Evolutionary conservation across 257 asterid species (phyloP).

Genomic region (Primulina tabacum): DNA sequence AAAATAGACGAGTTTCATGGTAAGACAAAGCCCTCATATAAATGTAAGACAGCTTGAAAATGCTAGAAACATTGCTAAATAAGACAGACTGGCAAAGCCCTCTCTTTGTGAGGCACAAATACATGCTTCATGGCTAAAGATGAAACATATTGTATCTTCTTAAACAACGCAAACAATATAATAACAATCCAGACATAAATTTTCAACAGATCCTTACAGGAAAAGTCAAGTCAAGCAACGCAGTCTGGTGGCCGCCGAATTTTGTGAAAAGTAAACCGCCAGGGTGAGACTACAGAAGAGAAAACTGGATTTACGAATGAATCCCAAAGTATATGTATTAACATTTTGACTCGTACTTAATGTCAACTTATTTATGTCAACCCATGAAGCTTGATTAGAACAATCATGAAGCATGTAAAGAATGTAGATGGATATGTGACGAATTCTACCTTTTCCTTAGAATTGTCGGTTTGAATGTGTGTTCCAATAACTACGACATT

Average conservation of each 20-base stretch:
- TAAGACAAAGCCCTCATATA: neutral
- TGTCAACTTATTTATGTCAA: constrained; percentile 12
- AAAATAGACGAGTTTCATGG: constrained; percentile 3
- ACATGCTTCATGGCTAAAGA: neutral
- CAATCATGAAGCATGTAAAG: constrained; percentile 1
- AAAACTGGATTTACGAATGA: constrained; percentile 20
- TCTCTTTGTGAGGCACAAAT: constrained; percentile 8
- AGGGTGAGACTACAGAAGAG: constrained; percentile 72
- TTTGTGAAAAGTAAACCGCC: constrained; percentile 82
- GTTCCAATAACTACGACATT: constrained; percentile 83
- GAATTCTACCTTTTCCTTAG: constrained; percentile 75
- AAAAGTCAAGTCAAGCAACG: constrained; percentile 81
- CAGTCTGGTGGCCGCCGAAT: constrained; percentile 85
- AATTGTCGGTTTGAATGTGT: constrained; percentile 62
- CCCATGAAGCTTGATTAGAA: constrained; percentile 14
- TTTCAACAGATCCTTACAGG: constrained; percentile 50
- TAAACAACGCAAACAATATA: constrained; percentile 7
- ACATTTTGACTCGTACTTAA: neutral
- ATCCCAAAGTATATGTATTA: neutral
- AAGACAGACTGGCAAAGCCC: constrained; percentile 6
- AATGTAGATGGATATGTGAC: constrained; percentile 5
- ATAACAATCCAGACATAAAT: constrained; percentile 8
- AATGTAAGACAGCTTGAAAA: constrained; percentile 5
- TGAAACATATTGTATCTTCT: neutral
- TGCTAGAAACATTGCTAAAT: constrained; percentile 8